These are phyloP conservation scores for Hanseniaspora singularis DNA, from an alignment of 805 yeast genomes.

Conservation along the genomic window DNA sequence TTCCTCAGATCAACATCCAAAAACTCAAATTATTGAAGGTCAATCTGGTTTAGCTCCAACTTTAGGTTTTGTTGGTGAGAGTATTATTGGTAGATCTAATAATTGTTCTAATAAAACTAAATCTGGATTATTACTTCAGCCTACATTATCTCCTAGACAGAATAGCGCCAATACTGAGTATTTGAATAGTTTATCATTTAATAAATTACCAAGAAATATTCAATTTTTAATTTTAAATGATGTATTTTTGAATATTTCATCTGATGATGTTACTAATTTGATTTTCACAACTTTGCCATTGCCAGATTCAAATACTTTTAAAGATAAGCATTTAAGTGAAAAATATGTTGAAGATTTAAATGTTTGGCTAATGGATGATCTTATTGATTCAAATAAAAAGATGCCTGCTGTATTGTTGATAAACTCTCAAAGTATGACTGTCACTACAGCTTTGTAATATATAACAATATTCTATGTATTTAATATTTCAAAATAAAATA, in stretches of 20 bases:
- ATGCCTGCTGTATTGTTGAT: slow-evolving; percentile 74
- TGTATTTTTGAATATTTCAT: slow-evolving; percentile 40
- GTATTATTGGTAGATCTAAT: slow-evolving; percentile 3
- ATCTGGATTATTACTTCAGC: slow-evolving; percentile 18
- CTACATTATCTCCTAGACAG: slow-evolving; percentile 27
- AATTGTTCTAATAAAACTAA: slow-evolving; percentile 7
- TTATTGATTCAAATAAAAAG: neutral
- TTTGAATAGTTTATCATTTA: slow-evolving; percentile 43
- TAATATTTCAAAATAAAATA: neutral
- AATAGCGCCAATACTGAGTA: slow-evolving; percentile 27
- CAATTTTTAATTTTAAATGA: slow-evolving; percentile 85
- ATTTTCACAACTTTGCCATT: slow-evolving; percentile 85
- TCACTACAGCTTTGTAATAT: slow-evolving; percentile 79
- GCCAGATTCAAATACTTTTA: slow-evolving; percentile 73
- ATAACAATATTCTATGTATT: no score
- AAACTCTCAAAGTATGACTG: slow-evolving; percentile 91
- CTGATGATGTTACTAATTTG: slow-evolving; percentile 42
- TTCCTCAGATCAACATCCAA: slow-evolving; percentile 60
- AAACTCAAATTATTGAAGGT: slow-evolving; percentile 53
- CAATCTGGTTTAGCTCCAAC: slow-evolving; percentile 53
- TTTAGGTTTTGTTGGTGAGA: slow-evolving; percentile 6
- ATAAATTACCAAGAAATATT: slow-evolving; percentile 81
- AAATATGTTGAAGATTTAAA: slow-evolving; percentile 69
- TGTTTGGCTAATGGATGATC: slow-evolving; percentile 57
- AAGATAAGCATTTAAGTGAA: slow-evolving; percentile 50